Evolutionary conservation across 2,329 filamentous ascomycete species (phyloP), one percentile per base, ranked within the genome.

Genomic region (Piedraia hortae): DNA sequence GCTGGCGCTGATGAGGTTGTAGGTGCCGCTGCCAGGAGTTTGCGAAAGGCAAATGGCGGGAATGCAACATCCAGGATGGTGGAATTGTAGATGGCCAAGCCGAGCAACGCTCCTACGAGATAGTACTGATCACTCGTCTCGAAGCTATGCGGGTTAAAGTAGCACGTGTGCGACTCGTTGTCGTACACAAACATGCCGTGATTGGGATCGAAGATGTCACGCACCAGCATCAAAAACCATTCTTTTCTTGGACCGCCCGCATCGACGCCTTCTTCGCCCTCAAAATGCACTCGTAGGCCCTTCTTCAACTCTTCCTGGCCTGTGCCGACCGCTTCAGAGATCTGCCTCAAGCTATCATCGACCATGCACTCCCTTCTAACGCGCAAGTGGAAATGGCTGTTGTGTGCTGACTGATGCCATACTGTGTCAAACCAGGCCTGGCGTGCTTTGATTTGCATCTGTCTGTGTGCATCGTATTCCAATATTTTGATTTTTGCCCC

Each of bases 131-230:
- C 77, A 0, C 75, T 80, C 0, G 74, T 80, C 42, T 90, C 80
- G 34, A 90, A 78, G 9, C 73, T 75, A 39, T 69, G 63, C 0
- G 78, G 72, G 39, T 90, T 90, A 50, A 91, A 91, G 44, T 90
- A 91, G 46, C 80, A 90, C 39, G 72, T 77, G 20, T 63, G 62
- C 3, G 78, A 89, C 36, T 90, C 77, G 22, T 89, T 75, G 30
- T 90, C 80, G 43, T 89, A 90, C 5, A 72, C 52, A 41, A 91
- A 91, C 45, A 91, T 63, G n/a, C 77, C 75, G 49, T 89, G 72
- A 33, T 80, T 65, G 3, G 77, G 77, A 35, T 88, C 78, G 45
- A 90, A 90, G 14, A 91, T 68, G 39, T 91, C 80, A 33, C 78
- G 59, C 21, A 85, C 67, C 11, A 91, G 57, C 26, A 90, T 58